Evolutionary conservation across 805 yeast genomes (phyloP).

Genomic region (Sugiyamaella chiloensis): DNA sequence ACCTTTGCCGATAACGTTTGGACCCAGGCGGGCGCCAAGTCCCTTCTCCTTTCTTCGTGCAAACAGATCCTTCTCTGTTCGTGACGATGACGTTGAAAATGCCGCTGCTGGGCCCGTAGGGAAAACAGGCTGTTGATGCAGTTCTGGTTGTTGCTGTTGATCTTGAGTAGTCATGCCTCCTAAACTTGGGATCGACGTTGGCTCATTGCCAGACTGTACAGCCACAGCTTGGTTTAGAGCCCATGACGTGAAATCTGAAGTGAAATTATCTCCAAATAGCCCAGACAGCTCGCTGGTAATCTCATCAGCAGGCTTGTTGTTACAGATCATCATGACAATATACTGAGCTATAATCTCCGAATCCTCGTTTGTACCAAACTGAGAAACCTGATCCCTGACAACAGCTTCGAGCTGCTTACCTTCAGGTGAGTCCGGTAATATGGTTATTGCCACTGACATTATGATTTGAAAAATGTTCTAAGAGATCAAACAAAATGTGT

Average conservation of each 20-base stretch:
- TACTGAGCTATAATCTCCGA: slow-evolving; percentile 29
- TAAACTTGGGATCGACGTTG: not conserved
- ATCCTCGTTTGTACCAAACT: slow-evolving; percentile 28
- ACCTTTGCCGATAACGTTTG: not conserved
- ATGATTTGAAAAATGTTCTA: not conserved
- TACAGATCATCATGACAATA: slow-evolving; percentile 29
- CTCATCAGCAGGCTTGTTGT: slow-evolving; percentile 24
- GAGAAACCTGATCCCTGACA: slow-evolving; percentile 20
- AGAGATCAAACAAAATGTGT: too few species aligned
- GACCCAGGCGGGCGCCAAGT: not conserved
- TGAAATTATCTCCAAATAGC: slow-evolving; percentile 28
- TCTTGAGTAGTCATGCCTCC: not conserved
- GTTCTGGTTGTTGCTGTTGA: not conserved
- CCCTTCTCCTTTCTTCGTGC: not conserved
- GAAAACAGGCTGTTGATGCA: not conserved
- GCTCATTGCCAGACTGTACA: slow-evolving; percentile 7
- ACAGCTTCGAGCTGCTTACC: slow-evolving; percentile 22
- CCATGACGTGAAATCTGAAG: slow-evolving; percentile 26
- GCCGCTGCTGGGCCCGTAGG: slow-evolving; percentile 1
- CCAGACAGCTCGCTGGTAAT: slow-evolving; percentile 25
- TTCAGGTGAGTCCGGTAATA: slow-evolving; percentile 13
- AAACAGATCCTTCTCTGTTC: not conserved
- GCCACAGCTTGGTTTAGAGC: slow-evolving; percentile 19
- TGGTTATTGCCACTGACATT: slow-evolving; percentile 5
- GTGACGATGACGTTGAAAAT: not conserved